Base-by-base conservation (phyloP, 75 land plant genomes). In the Selaginella tamariscina region DNA sequence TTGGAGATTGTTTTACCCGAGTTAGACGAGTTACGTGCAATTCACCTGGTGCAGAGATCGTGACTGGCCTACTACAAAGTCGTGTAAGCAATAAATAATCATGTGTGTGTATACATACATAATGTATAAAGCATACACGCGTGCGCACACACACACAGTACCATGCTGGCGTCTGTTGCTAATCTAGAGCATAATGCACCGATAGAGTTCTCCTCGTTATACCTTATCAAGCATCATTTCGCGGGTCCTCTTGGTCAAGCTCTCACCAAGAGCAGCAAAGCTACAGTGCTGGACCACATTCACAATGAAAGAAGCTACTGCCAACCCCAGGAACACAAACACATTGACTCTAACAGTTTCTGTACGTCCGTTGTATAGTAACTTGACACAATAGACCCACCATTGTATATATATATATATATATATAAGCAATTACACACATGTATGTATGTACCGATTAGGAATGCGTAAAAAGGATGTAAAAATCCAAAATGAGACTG, bases 81-180 rank as follows among this genome's bases (percentile, higher is more conserved):
- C n/a, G n/a, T n/a, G n/a, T n/a, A n/a, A n/a, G n/a, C n/a, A n/a
- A n/a, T n/a, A n/a, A n/a, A n/a, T n/a, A n/a, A n/a, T n/a, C n/a
- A n/a, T n/a, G n/a, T n/a, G n/a, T n/a, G n/a, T n/a, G n/a, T n/a
- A n/a, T n/a, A n/a, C n/a, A n/a, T n/a, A n/a, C n/a, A n/a, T n/a
- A n/a, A n/a, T n/a, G n/a, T n/a, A n/a, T n/a, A n/a, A n/a, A n/a
- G n/a, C n/a, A n/a, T n/a, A n/a, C n/a, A n/a, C n/a, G n/a, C n/a
- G n/a, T n/a, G n/a, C n/a, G n/a, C n/a, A n/a, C n/a, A n/a, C n/a
- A n/a, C n/a, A n/a, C n/a, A n/a, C n/a, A n/a, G n/a, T 39, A 72
- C 72, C 70, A 73, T 56, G 27, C 56, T 68, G 15, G 75, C 75
- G 56, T 73, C 75, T 11, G 75, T 56, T 1, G 71, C 75, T 1